phyloP scores from a whole-genome alignment of 108 stramenopile species.

The Pseudonitzschia pungens region DNA sequence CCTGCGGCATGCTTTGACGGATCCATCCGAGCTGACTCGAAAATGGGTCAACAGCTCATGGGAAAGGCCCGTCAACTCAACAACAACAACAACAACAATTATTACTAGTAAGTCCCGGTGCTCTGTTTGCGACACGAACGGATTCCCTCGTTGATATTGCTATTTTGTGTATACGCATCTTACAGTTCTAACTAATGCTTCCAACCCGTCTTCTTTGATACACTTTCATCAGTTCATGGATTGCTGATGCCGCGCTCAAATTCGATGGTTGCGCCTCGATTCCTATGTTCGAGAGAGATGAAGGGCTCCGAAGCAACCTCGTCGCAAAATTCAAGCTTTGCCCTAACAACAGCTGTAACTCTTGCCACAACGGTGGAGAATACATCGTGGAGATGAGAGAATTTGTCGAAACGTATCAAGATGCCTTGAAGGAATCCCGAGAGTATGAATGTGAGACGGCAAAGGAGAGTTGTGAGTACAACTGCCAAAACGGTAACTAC shows the following conservation, averaged over 20 bases:
- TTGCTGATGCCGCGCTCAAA: slow-evolving; percentile 61
- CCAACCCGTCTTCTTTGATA: background rate
- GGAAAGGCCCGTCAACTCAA: slow-evolving; percentile 59
- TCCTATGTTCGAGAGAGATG: slow-evolving; percentile 43
- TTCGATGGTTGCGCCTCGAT: slow-evolving; percentile 54
- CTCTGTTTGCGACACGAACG: no score
- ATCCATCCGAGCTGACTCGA: slow-evolving; percentile 45
- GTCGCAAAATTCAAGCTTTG: slow-evolving; percentile 80
- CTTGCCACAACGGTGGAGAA: slow-evolving; percentile 46
- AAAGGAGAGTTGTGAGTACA: slow-evolving; percentile 39
- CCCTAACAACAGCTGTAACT: slow-evolving; percentile 44
- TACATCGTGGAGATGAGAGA: slow-evolving; percentile 70
- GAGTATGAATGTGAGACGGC: slow-evolving; percentile 64
- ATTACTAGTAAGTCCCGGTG: slow-evolving; percentile 24
- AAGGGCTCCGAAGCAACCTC: slow-evolving; percentile 45
- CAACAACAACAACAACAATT: slow-evolving; percentile 41
- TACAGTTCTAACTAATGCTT: background rate
- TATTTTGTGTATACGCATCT: background rate
- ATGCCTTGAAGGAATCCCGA: slow-evolving; percentile 38
- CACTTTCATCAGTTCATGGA: slow-evolving; percentile 43
- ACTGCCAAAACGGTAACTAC: slow-evolving; percentile 34
- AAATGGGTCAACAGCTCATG: slow-evolving; percentile 40
- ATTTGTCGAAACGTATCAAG: slow-evolving; percentile 59
- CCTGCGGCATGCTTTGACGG: slow-evolving; percentile 14
- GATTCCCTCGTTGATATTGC: no score